Base-by-base conservation (phyloP, 495 filamentous ascomycete genomes). In the Podospora anserina region DNA sequence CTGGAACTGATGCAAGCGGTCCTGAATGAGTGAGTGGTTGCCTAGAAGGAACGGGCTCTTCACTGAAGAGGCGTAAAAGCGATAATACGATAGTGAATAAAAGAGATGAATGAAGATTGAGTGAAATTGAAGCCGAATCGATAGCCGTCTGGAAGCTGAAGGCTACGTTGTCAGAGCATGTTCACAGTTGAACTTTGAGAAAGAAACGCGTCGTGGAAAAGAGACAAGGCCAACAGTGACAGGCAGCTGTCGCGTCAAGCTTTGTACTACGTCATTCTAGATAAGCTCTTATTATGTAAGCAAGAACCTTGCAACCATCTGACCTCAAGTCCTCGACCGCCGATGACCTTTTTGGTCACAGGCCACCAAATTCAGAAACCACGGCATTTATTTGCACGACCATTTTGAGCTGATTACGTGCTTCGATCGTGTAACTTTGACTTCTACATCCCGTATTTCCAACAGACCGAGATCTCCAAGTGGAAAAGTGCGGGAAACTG, bases 401-500 rank as follows among this genome's bases (percentile, higher is more conserved):
- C 39, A 49, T 16, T 49, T 49, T 49, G 39, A 49, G 39, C 39
- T 5, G 13, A 49, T 11, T 49, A 16, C 7, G 39, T 6, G 39
- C 39, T 49, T 49, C 39, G 39, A 49, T 49, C 39, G 39, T 49
- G 39, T 49, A 18, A 49, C 39, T 23, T 23, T 23, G 23, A 18
- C 13, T 49, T 49, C 23, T 49, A 49, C 39, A 18, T 49, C 13
- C 39, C 39, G 23, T 49, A 49, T 13, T 11, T 49, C 13, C 39
- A 49, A 58, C 55, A 20, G 55, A 26, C 55, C 55, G 55, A 58
- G 55, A 58, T 20, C 55, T 58, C 3, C 55, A 58, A 58, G 61
- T 62, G 30, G n/a, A 49, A 39, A 61, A 49, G 54, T 68, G 69
- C 62, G 53, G 23, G 55, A 26, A 58, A 58, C 13, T 58, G 55